Conservation (phyloP, 768 basidiomycete species). For the Podaxis pistillaris region DNA sequence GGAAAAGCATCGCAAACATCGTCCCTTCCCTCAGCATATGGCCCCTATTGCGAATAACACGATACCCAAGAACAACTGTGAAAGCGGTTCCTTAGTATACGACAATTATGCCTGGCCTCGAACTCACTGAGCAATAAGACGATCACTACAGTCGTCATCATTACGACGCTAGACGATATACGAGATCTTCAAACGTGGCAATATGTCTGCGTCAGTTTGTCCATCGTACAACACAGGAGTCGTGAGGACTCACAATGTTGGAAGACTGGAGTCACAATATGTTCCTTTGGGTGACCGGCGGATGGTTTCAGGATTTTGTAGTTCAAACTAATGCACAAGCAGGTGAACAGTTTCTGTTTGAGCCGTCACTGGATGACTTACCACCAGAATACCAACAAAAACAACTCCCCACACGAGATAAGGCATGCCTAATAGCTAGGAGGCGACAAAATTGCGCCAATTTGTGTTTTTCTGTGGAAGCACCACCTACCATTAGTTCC, state of each 20-base stretch:
- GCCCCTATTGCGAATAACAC: slow-evolving; percentile 24
- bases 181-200: slow-evolving; percentile 19
- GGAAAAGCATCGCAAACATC: slow-evolving; percentile 24
- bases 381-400: slow-evolving; percentile 24
- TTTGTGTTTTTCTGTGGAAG: not conserved
- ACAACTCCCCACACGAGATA: slow-evolving; percentile 26
- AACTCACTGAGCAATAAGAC: slow-evolving; percentile 23
- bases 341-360: not conserved
- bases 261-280: slow-evolving; percentile 27
- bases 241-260: slow-evolving; percentile 18
- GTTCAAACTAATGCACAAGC: slow-evolving; percentile 21
- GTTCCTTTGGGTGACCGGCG: slow-evolving; percentile 26
- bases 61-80: slow-evolving; percentile 23
- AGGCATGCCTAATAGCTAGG: slow-evolving; percentile 26
- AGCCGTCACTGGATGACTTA: slow-evolving; percentile 9
- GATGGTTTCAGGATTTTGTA: slow-evolving; percentile 21
- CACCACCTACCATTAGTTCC: slow-evolving; percentile 21
- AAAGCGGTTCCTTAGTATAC: not conserved
- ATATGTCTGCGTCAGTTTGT: not conserved
- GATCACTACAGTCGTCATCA: slow-evolving; percentile 21
- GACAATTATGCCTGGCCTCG: not conserved
- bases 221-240: not conserved
- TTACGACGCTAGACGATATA: slow-evolving; percentile 25
- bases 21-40: slow-evolving; percentile 15
- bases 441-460: not conserved